Base-by-base conservation (phyloP, 768 basidiomycete genomes). In the Kwoniella dendrophila region DNA sequence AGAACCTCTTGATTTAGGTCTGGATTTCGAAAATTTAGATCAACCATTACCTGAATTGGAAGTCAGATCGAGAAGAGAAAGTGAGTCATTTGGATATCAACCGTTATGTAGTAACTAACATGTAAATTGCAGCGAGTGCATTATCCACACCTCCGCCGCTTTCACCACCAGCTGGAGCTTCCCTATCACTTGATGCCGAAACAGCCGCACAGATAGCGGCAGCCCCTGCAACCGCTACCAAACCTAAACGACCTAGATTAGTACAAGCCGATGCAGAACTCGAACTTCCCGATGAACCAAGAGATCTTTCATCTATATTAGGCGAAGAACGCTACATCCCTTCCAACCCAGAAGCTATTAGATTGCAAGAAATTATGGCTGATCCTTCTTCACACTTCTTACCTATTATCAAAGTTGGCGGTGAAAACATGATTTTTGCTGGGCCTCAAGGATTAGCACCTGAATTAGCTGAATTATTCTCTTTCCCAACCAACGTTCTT, bases 381-480 rank as follows among this genome's bases (percentile, higher is more conserved):
- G 90, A 96, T 71, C 93, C 92, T 24, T 79, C 90, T 4, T 82
- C 86, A 7, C 87, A 92, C 77, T 97, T 92, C 81, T 80, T 96
- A 48, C 92, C 94, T 10, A 90, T 88, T 2, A 86, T 87, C n/a
- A 88, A 85, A 16, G 83, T 85, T n/a, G 87, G 87, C 27, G 85
- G 67, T 8, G 64, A 76, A 53, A 64, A 88, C 72, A 77, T 76
- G 65, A 88, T 94, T 79, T 90, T 85, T 70, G 89, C 88, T 45
- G 92, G 89, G 0, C 93, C 94, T 11, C 88, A 89, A 12, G 75
- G 72, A 3, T 59, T 78, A 14, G 85, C 87, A 0, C 87, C 89
- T 0, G 91, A 95, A 76, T 82, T 99, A 22, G 84, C 85, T 1
- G 85, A 89, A 55, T 80, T 99, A 56, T 99, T 96, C 80, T 83